Evolutionary conservation across 2,329 filamentous ascomycete genomes (phyloP).

Genomic region (Decorospora gaudefroyi): DNA sequence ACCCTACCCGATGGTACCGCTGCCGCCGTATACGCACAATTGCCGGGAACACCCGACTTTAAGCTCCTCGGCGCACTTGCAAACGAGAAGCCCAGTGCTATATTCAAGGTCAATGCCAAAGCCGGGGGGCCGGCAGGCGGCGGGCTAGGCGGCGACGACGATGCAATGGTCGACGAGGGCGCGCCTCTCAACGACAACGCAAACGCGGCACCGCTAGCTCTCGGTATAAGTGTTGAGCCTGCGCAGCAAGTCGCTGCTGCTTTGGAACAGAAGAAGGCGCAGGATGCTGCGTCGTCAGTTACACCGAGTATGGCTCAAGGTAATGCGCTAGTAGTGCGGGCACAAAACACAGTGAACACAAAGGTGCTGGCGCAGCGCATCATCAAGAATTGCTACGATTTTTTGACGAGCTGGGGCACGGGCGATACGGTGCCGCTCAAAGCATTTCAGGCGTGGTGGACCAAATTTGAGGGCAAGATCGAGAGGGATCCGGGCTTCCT

Average conservation of each 20-base stretch:
- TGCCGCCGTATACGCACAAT: constrained; percentile 86
- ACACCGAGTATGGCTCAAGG: constrained; percentile 29
- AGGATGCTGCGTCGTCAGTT: constrained; percentile 40
- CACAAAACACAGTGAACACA: constrained; percentile 61
- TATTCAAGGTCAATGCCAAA: constrained; percentile 72
- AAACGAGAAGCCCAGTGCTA: constrained; percentile 85
- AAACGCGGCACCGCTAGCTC: constrained; percentile 55
- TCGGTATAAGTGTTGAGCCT: constrained; percentile 84
- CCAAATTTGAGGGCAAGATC: constrained; percentile 87
- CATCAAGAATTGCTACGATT: constrained; percentile 97
- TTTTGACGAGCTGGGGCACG: constrained; percentile 83
- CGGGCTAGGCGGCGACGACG: constrained; percentile 54
- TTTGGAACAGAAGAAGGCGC: constrained; percentile 62
- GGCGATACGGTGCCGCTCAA: constrained; percentile 87
- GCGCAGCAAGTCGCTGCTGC: constrained; percentile 71
- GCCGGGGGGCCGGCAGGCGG: constrained; percentile 46
- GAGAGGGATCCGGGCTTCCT: constrained; percentile 86
- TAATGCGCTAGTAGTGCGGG: constrained; percentile 45
- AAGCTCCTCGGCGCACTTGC: constrained; percentile 87
- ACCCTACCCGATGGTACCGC: constrained; percentile 74
- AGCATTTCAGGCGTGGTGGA: constrained; percentile 97
- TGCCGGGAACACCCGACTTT: constrained; percentile 67
- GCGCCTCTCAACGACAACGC: constrained; percentile 18
- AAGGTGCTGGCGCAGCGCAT: constrained; percentile 86
- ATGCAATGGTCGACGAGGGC: constrained; percentile 54